Conservation (phyloP, 306 rosid species). For the Carpinus viminea region DNA sequence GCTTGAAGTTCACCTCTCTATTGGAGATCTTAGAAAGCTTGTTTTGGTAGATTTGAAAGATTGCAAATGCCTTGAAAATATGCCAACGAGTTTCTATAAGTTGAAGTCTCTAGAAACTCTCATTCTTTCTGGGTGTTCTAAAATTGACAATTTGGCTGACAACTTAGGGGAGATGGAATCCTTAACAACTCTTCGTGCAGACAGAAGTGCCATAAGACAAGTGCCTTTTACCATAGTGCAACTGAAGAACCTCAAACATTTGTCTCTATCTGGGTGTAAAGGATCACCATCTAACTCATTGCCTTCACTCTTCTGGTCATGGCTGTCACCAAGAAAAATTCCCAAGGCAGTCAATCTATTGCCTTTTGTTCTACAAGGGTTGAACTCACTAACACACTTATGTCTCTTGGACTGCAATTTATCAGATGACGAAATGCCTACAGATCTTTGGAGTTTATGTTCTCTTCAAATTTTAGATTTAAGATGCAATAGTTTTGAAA, state of each 20-base stretch:
- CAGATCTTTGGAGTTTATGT: not conserved
- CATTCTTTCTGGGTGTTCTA: slow-evolving; percentile 43
- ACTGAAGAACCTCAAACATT: slow-evolving; percentile 23
- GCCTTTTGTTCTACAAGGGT: slow-evolving; percentile 19
- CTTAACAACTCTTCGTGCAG: slow-evolving; percentile 38
- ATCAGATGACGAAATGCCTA: slow-evolving; percentile 6
- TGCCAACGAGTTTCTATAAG: slow-evolving; percentile 4
- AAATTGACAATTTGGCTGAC: slow-evolving; percentile 36
- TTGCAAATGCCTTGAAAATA: too few relatives aligned
- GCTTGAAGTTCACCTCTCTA: too few relatives aligned
- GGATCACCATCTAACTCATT: slow-evolving; percentile 28
- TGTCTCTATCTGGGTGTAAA: slow-evolving; percentile 45
- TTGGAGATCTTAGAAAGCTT: too few relatives aligned
- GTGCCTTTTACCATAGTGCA: slow-evolving; percentile 31
- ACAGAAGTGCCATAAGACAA: slow-evolving; percentile 35
- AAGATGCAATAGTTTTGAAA: not conserved
- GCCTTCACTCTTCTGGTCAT: slow-evolving; percentile 36
- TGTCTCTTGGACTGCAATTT: slow-evolving; percentile 4
- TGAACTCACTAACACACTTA: not conserved
- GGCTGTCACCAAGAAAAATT: slow-evolving; percentile 35
- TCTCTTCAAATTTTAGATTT: slow-evolving; percentile 9
- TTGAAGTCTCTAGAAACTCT: slow-evolving; percentile 42
- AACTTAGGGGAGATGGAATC: slow-evolving; percentile 45
- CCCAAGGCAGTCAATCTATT: not conserved
- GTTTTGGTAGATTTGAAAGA: too few relatives aligned